Conservation (phyloP, 2,329 filamentous ascomycete genomes). For the Phialemonium atrogriseum region DNA sequence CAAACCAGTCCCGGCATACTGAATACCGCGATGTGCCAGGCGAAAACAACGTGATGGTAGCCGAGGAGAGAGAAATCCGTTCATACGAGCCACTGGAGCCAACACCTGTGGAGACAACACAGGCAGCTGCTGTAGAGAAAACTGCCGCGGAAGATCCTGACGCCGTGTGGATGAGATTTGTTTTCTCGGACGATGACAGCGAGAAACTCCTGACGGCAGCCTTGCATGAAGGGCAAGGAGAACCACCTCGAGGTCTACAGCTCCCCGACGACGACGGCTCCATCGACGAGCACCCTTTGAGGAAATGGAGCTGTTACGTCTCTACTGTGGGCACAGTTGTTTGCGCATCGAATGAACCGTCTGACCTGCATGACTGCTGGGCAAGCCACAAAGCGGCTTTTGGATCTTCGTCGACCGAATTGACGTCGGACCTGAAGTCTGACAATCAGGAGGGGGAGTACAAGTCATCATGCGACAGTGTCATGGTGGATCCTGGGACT, state of each 20-base stretch:
- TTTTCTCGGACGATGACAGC: slow-evolving; percentile 14
- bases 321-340: slow-evolving; percentile 7
- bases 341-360: slow-evolving; percentile 1
- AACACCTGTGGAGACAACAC: neutral
- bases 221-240: slow-evolving; percentile 14
- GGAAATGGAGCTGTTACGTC: slow-evolving; percentile 3
- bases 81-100: neutral
- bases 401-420: slow-evolving; percentile 1
- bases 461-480: neutral
- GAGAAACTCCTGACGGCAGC: slow-evolving; percentile 10
- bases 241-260: slow-evolving; percentile 9
- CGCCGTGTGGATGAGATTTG: slow-evolving; percentile 17
- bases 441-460: slow-evolving; percentile 1
- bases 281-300: slow-evolving; percentile 3
- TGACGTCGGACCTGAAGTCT: neutral
- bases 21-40: too few species aligned
- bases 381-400: slow-evolving; percentile 8
- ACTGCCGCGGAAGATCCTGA: slow-evolving; percentile 8
- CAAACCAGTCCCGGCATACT: too few species aligned
- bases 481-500: slow-evolving; percentile 3
- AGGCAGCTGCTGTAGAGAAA: neutral
- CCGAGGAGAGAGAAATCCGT: too few species aligned
- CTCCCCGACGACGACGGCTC: slow-evolving; percentile 7
- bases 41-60: too few species aligned
- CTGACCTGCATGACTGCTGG: slow-evolving; percentile 2